Evolutionary conservation across 352 stramenopile species (phyloP).

Genomic region (Globisporangium emineosum): DNA sequence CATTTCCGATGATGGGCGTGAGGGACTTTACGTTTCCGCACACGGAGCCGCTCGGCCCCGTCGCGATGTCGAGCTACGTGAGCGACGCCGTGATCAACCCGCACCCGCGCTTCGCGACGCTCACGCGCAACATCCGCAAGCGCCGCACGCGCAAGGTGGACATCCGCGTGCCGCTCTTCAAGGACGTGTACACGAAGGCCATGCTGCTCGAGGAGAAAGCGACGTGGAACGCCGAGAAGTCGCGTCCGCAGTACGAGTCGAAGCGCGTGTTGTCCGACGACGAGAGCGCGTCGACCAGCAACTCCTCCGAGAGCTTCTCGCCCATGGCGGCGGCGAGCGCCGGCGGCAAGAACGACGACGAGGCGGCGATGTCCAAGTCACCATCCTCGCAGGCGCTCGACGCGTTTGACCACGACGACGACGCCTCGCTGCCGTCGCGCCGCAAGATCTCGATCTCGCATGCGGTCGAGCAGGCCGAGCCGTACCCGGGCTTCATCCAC

Average conservation of each 20-base stretch:
- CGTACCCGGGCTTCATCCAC: constrained; percentile 91
- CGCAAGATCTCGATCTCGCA: constrained; percentile 70
- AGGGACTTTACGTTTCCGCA: constrained; percentile 88
- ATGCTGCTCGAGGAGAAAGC: constrained; percentile 70
- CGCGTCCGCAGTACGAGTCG: constrained; percentile 71
- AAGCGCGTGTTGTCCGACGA: constrained; percentile 35
- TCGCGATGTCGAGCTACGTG: constrained; percentile 96
- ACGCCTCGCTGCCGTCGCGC: constrained; percentile 49
- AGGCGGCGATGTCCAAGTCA: constrained; percentile 77
- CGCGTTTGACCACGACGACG: constrained; percentile 28
- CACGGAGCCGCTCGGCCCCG: constrained; percentile 53
- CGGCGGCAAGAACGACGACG: not conserved
- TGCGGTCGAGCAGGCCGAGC: constrained; percentile 66
- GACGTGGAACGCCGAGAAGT: constrained; percentile 77
- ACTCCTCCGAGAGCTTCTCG: constrained; percentile 13
- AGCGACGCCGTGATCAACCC: constrained; percentile 98
- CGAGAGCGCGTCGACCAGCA: constrained; percentile 18
- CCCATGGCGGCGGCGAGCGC: constrained; percentile 6
- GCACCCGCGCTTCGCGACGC: constrained; percentile 97
- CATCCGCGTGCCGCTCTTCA: constrained; percentile 86
- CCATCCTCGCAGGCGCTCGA: constrained; percentile 41
- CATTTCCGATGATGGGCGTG: constrained; percentile 96
- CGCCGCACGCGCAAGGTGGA: constrained; percentile 85
- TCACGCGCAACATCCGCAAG: constrained; percentile 98
- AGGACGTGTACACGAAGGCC: constrained; percentile 76